Percentiles rank a stretch among this genome's conserved stretches.
Conservation (phyloP, 148 eudicot species). For the Tetragonia tetragonoides region DNA sequence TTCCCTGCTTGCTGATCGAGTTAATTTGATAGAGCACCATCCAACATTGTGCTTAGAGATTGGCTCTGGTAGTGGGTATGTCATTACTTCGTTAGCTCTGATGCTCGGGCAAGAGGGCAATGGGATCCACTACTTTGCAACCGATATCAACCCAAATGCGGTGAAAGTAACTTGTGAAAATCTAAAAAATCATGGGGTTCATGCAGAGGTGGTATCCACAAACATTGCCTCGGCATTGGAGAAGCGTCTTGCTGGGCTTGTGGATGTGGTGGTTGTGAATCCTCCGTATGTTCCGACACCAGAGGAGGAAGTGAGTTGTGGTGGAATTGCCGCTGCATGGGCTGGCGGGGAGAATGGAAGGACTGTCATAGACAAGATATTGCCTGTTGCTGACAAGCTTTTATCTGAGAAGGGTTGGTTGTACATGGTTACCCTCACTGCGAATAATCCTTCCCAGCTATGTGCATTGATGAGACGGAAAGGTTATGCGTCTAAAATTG, state of each 20-base stretch:
- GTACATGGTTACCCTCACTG: constrained; percentile 70
- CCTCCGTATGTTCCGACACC: constrained; percentile 99
- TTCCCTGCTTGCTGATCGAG: constrained; percentile 78
- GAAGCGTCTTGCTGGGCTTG: constrained; percentile 49
- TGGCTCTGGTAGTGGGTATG: constrained; percentile 96
- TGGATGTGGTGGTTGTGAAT: constrained; percentile 86
- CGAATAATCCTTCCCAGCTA: constrained; percentile 69
- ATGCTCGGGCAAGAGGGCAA: constrained; percentile 51
- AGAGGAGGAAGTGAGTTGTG: constrained; percentile 80
- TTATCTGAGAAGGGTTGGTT: constrained; percentile 85
- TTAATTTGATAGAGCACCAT: constrained; percentile 51
- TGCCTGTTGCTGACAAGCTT: constrained; percentile 73
- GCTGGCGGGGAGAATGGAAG: constrained; percentile 97
- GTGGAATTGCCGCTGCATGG: constrained; percentile 81
- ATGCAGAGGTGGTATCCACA: constrained; percentile 70
- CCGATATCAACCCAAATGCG: constrained; percentile 81
- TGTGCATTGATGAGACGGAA: constrained; percentile 74
- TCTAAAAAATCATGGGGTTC: constrained; percentile 69
- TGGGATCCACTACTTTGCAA: constrained; percentile 64
- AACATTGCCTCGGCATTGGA: constrained; percentile 75
- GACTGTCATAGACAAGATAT: constrained; percentile 71
- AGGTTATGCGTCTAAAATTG: constrained; percentile 72
- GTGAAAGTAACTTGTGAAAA: constrained; percentile 59
- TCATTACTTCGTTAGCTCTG: constrained; percentile 81
- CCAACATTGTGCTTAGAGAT: constrained; percentile 80